These are phyloP conservation scores for Pleurotus tuoliensis DNA, from an alignment of 768 basidiomycete species.

Conservation along the genomic window DNA sequence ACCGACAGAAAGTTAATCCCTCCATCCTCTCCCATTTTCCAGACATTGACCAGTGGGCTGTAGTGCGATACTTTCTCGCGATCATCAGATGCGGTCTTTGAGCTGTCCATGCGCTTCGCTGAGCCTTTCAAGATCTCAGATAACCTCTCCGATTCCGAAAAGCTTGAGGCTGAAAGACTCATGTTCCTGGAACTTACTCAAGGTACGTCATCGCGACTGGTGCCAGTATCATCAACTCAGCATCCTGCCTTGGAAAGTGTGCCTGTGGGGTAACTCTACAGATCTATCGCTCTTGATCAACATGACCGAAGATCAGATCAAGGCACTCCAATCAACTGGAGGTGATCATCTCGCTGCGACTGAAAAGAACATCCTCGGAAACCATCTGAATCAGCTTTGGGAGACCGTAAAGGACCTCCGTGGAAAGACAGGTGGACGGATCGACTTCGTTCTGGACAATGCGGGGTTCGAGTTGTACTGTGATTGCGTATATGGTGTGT, in stretches of 20 bases:
- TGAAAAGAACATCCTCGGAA: slow-evolving; percentile 94
- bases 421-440: slow-evolving; percentile 65
- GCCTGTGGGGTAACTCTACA: slow-evolving; percentile 96
- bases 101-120: slow-evolving; percentile 87
- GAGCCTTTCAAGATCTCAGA: slow-evolving; percentile 71
- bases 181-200: slow-evolving; percentile 94
- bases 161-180: slow-evolving; percentile 68
- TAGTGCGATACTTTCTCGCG: slow-evolving; percentile 95
- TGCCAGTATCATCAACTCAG: not conserved
- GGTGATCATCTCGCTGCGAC: slow-evolving; percentile 94
- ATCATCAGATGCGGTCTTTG: slow-evolving; percentile 88
- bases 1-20: slow-evolving; percentile 75
- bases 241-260: slow-evolving; percentile 47
- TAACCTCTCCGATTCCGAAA: slow-evolving; percentile 47
- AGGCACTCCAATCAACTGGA: slow-evolving; percentile 91
- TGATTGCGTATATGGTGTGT: slow-evolving; percentile 78
- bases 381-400: slow-evolving; percentile 73
- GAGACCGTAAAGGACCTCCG: slow-evolving; percentile 66
- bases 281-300: slow-evolving; percentile 93
- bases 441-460: slow-evolving; percentile 84
- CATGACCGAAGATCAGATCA: slow-evolving; percentile 98
- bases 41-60: slow-evolving; percentile 9
- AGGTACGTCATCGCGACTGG: slow-evolving; percentile 38
- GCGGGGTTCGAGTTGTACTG: slow-evolving; percentile 89
- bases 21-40: not conserved